Conservation (phyloP, 257 asterid species). For the Lavandula angustifolia region DNA sequence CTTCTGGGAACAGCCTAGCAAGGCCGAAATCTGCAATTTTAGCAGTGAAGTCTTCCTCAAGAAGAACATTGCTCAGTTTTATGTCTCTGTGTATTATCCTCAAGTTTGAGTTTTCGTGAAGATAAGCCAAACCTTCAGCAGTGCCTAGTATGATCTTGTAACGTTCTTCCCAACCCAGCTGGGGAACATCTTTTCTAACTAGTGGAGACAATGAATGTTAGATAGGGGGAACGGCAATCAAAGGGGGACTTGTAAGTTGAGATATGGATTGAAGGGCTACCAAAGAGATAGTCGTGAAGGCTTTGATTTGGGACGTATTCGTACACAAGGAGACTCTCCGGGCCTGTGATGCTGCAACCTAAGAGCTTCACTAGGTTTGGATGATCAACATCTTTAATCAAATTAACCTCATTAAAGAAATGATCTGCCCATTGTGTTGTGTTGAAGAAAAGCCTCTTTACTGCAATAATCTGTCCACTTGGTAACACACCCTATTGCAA, state of each 20-base stretch:
- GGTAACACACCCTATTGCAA: constrained; percentile 58
- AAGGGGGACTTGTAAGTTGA: neutral
- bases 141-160: constrained; percentile 55
- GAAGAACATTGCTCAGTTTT: constrained; percentile 62
- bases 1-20: constrained; percentile 66
- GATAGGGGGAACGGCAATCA: neutral
- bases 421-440: constrained; percentile 83
- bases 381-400: constrained; percentile 68
- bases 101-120: constrained; percentile 53
- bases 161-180: constrained; percentile 58
- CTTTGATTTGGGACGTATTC: constrained; percentile 73
- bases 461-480: constrained; percentile 58
- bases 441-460: constrained; percentile 73
- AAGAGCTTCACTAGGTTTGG: constrained; percentile 65
- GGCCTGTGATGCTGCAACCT: constrained; percentile 87
- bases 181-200: constrained; percentile 51
- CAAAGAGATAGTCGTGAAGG: constrained; percentile 61
- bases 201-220: constrained; percentile 20
- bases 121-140: constrained; percentile 72
- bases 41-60: constrained; percentile 53
- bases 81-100: constrained; percentile 76
- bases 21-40: constrained; percentile 81
- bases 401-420: constrained; percentile 76
- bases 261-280: constrained; percentile 35
- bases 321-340: constrained; percentile 79